Evolutionary conservation across 2,329 filamentous ascomycete genomes (phyloP), one percentile per base, ranked within the genome.

Genomic region (Fusarium buxicola): DNA sequence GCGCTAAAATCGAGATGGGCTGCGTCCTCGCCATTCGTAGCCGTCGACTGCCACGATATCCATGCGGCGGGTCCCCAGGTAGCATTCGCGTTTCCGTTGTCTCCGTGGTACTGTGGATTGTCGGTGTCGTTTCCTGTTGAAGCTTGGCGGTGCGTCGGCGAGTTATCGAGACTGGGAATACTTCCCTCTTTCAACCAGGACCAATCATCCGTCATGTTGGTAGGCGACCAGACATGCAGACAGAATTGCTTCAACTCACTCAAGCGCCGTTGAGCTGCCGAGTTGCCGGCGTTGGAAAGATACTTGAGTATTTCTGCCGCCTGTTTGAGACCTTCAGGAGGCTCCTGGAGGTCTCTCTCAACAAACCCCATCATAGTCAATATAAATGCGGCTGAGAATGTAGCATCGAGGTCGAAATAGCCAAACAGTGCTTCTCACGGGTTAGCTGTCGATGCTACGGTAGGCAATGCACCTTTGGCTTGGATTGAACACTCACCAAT

Each of bases 351-450:
- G 18, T 71, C 63, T 18, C 55, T 62, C 16, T 71, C 60, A 1
- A 71, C 63, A 35, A 73, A 72, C 0, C 71, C 71, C 47, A 69
- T 68, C 70, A 73, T 72, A 9, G 68, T 63, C 2, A 73, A 36
- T 4, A 71, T 59, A 43, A 73, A 72, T 1, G 71, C 70, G 3
- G 71, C 71, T 2, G 70, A 72, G 27, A 73, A 73, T 1, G 70
- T 69, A 4, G 69, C 70, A 10, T 73, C 71, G 3, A 72, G 50
- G 13, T 73, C 71, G 36, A 73, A 73, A 24, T 65, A 72, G 2
- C 70, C 71, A 31, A 73, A 73, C 2, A 63, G 53, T 0, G 69
- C 71, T 72, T 5, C 2, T 9, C 3, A n/a, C 0, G 13, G 7
- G 18, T 35, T 6, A 45, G 41, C 15, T 7, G 4, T 31, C n/a